These are phyloP conservation scores for Syncephalastrum sp. DNA, from an alignment of 371 early-diverging fungal genomes.

Conservation along the genomic window DNA sequence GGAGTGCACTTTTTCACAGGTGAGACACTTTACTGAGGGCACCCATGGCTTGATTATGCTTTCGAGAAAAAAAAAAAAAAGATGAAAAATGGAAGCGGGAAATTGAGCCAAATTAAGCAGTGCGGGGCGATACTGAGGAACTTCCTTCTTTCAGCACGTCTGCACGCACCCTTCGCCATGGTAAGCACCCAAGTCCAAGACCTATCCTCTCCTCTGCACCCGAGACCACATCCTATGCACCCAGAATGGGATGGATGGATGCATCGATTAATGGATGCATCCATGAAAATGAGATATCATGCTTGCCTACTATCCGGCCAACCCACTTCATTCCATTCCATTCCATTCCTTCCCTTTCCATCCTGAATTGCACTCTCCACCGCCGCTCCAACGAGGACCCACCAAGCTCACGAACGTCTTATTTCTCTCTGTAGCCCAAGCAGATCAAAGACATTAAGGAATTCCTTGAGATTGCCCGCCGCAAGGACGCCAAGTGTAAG, in stretches of 20 bases:
- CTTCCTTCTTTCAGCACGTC: no score
- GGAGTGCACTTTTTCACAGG: no score
- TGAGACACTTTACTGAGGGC: no score
- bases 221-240: slow-evolving; percentile 10
- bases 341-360: no score
- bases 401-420: background rate
- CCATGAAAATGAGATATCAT: background rate
- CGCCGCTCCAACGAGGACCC: background rate
- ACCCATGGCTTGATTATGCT: no score
- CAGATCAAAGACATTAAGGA: slow-evolving; percentile 97
- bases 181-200: background rate
- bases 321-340: background rate
- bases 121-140: no score
- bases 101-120: no score
- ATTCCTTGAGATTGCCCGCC: slow-evolving; percentile 94
- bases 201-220: background rate
- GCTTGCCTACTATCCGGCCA: background rate
- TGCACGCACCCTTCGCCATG: slow-evolving; percentile 6
- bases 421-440: slow-evolving; percentile 75
- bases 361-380: background rate
- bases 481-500: slow-evolving; percentile 94
- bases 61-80: no score
- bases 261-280: background rate
- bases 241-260: slow-evolving; percentile 26
- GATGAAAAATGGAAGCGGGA: no score